Evolutionary conservation across 179 eudicot species (phyloP).

Genomic region (Beta macrorhiza): DNA sequence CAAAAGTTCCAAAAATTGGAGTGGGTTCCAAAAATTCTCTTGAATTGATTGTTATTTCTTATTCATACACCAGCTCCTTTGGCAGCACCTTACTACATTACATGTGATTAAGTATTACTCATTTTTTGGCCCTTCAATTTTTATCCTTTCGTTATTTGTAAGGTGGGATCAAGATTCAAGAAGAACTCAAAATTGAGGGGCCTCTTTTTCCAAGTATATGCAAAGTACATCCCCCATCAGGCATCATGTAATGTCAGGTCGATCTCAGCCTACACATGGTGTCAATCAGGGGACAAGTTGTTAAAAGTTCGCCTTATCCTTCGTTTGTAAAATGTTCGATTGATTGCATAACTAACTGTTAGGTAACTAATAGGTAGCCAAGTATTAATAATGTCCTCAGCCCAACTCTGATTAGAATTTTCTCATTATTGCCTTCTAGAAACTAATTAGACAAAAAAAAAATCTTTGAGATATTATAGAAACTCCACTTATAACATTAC

Average conservation of each 20-base stretch:
- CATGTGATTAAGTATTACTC: constrained; percentile 18
- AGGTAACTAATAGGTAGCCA: no score
- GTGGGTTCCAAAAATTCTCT: constrained; percentile 16
- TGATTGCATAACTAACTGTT: no score
- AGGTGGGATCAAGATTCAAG: constrained; percentile 15
- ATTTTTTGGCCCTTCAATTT: constrained; percentile 2
- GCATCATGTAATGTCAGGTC: neutral
- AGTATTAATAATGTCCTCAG: no score
- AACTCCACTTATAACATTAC: no score
- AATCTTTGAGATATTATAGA: no score
- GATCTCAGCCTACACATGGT: neutral
- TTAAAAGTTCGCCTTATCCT: no score
- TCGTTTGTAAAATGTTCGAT: no score
- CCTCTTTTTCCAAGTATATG: constrained; percentile 5
- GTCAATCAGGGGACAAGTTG: neutral
- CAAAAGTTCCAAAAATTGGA: neutral
- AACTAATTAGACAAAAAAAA: no score
- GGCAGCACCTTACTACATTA: constrained; percentile 28
- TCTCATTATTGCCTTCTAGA: no score
- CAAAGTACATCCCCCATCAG: neutral
- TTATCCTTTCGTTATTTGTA: neutral
- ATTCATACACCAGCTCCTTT: neutral
- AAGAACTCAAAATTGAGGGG: neutral
- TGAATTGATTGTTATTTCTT: neutral
- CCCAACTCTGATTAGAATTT: no score